A percentile compares a stretch with the other conserved stretches of the same genome.
Evolutionary conservation across 2,329 filamentous ascomycete species (phyloP).

Genomic region (Pseudopithomyces maydicus): DNA sequence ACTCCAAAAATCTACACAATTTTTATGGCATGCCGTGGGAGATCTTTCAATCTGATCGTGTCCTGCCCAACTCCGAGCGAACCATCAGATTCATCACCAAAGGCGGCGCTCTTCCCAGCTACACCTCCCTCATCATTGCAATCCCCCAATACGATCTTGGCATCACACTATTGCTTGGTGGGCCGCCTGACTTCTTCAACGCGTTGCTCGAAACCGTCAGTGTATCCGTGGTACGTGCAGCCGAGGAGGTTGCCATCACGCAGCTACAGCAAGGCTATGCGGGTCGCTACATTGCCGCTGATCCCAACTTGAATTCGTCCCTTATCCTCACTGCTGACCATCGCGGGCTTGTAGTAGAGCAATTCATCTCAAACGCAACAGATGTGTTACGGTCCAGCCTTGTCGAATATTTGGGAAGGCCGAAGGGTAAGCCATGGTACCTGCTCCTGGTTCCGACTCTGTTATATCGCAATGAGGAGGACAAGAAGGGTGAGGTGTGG

Average conservation of each 20-base stretch:
- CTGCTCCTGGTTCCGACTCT: slow-evolving; percentile 32
- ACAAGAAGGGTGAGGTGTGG: slow-evolving; percentile 43
- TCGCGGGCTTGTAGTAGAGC: slow-evolving; percentile 33
- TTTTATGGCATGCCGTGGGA: slow-evolving; percentile 57
- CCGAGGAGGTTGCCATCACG: slow-evolving; percentile 46
- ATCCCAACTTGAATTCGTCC: slow-evolving; percentile 30
- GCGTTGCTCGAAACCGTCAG: slow-evolving; percentile 38
- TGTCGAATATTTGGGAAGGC: background rate
- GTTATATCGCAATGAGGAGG: slow-evolving; percentile 29
- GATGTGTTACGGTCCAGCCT: slow-evolving; percentile 23
- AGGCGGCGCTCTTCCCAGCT: slow-evolving; percentile 50
- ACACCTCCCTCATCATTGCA: slow-evolving; percentile 46
- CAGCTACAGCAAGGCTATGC: slow-evolving; percentile 34
- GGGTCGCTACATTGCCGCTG: slow-evolving; percentile 28
- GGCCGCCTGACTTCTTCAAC: slow-evolving; percentile 24
- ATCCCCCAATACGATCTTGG: slow-evolving; percentile 52
- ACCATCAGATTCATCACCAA: slow-evolving; percentile 54
- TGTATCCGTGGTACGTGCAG: slow-evolving; percentile 34
- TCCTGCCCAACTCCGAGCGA: slow-evolving; percentile 42
- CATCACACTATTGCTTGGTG: slow-evolving; percentile 48
- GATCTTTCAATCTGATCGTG: slow-evolving; percentile 49
- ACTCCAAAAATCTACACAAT: slow-evolving; percentile 38
- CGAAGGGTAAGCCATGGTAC: slow-evolving; percentile 16
- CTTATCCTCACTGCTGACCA: slow-evolving; percentile 30
- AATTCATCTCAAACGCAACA: slow-evolving; percentile 37